These are phyloP conservation scores for Spathaspora boniae DNA, from an alignment of 805 yeast species.

Conservation along the genomic window DNA sequence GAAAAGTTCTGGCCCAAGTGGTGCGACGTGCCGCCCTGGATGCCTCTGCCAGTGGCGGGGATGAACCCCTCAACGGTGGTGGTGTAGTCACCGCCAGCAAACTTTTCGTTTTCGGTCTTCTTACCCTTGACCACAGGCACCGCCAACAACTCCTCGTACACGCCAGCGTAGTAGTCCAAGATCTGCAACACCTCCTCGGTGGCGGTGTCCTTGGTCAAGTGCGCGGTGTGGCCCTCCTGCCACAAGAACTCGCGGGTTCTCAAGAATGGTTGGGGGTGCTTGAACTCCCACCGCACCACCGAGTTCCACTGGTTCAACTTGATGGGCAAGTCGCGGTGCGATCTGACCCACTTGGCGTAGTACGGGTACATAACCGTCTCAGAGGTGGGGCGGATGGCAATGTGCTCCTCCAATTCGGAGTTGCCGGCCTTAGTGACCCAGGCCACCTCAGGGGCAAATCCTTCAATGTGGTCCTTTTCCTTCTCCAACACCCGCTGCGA, in stretches of 20 bases:
- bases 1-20: slow-evolving; percentile 97
- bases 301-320: slow-evolving; percentile 99
- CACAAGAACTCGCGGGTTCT: slow-evolving; percentile 98
- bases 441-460: slow-evolving; percentile 99
- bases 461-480: slow-evolving; percentile 98
- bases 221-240: slow-evolving; percentile 99
- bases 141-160: slow-evolving; percentile 90
- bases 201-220: slow-evolving; percentile 79
- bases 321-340: slow-evolving; percentile 96
- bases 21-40: slow-evolving; percentile 98
- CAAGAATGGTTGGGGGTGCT: slow-evolving; percentile 98
- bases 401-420: slow-evolving; percentile 94
- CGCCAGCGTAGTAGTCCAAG: slow-evolving; percentile 77
- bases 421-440: slow-evolving; percentile 98
- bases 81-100: slow-evolving; percentile 96
- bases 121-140: slow-evolving; percentile 95
- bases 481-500: slow-evolving; percentile 88
- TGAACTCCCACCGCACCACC: slow-evolving; percentile 99
- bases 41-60: slow-evolving; percentile 99
- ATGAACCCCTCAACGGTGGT: slow-evolving; percentile 96
- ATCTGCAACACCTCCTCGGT: slow-evolving; percentile 79
- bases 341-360: slow-evolving; percentile 98
- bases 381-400: slow-evolving; percentile 98
- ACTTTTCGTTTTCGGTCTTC: slow-evolving; percentile 96
- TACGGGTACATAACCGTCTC: slow-evolving; percentile 99